A percentile compares a stretch with the other conserved stretches of the same genome.
phyloP scores from a whole-genome alignment of 768 basidiomycete genomes.

The Pleurotus tuber-regium region DNA sequence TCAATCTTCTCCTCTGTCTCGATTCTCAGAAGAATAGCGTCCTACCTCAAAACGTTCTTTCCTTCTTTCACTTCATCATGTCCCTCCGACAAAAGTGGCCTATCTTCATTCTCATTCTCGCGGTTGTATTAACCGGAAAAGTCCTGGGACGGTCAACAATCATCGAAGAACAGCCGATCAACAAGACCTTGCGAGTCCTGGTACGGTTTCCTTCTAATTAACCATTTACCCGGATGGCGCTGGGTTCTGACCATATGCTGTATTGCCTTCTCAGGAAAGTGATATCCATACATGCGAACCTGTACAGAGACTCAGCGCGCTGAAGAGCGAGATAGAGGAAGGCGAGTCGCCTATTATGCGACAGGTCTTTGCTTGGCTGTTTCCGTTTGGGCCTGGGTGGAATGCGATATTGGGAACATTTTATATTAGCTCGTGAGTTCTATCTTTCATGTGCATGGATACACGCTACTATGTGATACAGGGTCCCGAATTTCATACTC shows the following conservation, averaged over 20 bases:
- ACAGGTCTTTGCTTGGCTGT: slow-evolving; percentile 74
- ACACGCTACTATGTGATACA: slow-evolving; percentile 34
- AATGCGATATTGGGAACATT: slow-evolving; percentile 90
- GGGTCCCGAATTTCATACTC: slow-evolving; percentile 92
- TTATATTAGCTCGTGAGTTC: slow-evolving; percentile 90
- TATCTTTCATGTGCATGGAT: slow-evolving; percentile 10
- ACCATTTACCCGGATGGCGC: background rate
- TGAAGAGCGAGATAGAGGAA: slow-evolving; percentile 62
- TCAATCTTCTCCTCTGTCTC: background rate
- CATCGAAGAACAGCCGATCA: background rate
- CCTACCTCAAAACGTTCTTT: background rate
- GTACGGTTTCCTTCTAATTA: slow-evolving; percentile 12
- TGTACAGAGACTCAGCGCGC: slow-evolving; percentile 45
- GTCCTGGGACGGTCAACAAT: background rate
- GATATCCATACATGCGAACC: slow-evolving; percentile 39
- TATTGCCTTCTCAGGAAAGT: slow-evolving; percentile 29
- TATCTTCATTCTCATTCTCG: background rate
- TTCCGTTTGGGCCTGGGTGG: slow-evolving; percentile 90
- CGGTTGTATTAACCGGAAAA: background rate
- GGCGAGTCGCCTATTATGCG: slow-evolving; percentile 74
- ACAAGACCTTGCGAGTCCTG: slow-evolving; percentile 11
- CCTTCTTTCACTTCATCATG: background rate
- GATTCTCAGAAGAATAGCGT: background rate
- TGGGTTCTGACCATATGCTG: background rate
- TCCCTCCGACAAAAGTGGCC: background rate